phyloP scores from a whole-genome alignment of 2,329 filamentous ascomycete species.

The Fusarium dimerum region DNA sequence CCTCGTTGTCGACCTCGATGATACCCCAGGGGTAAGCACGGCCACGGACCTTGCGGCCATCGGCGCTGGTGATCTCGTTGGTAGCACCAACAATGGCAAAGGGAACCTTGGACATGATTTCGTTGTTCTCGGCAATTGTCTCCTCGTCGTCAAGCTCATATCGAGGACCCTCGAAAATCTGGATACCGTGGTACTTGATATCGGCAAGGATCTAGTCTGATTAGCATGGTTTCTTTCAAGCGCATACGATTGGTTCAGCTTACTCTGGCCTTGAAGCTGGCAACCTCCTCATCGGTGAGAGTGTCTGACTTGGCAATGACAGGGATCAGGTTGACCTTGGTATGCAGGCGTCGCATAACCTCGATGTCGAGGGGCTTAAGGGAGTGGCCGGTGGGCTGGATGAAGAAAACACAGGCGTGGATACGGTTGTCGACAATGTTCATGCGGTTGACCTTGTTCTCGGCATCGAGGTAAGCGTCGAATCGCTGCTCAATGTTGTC shows the following conservation, averaged over 20 bases:
- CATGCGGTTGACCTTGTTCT: conserved; percentile 99
- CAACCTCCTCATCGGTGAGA: conserved; percentile 93
- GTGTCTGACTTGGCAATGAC: conserved; percentile 99
- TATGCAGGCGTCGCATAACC: conserved; percentile 98
- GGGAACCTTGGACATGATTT: conserved; percentile 99
- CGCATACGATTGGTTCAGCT: conserved; percentile 40
- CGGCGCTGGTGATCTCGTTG: conserved; percentile 84
- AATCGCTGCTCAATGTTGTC: conserved; percentile 99
- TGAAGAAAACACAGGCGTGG: conserved; percentile 99
- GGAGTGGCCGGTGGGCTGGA: conserved; percentile 97
- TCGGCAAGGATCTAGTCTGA: conserved; percentile 81
- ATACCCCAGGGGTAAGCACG: conserved; percentile 97
- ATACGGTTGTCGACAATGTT: conserved; percentile 99
- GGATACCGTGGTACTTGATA: conserved; percentile 95
- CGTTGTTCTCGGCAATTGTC: conserved; percentile 99
- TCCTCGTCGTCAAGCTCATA: conserved; percentile 99
- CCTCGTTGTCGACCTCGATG: conserved; percentile 99
- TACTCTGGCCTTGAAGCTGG: conserved; percentile 94
- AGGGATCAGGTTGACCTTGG: conserved; percentile 99
- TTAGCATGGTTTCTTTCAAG: conserved; percentile 11
- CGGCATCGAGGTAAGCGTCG: conserved; percentile 95
- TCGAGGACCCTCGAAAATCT: conserved; percentile 97
- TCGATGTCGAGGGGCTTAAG: conserved; percentile 98
- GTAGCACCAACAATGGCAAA: conserved; percentile 98
- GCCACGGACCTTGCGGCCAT: conserved; percentile 93